A percentile compares a stretch with the other conserved stretches of the same genome.
These are phyloP conservation scores for Diaporthe australafricana DNA, from an alignment of 2,329 filamentous ascomycete genomes.

Conservation along the genomic window DNA sequence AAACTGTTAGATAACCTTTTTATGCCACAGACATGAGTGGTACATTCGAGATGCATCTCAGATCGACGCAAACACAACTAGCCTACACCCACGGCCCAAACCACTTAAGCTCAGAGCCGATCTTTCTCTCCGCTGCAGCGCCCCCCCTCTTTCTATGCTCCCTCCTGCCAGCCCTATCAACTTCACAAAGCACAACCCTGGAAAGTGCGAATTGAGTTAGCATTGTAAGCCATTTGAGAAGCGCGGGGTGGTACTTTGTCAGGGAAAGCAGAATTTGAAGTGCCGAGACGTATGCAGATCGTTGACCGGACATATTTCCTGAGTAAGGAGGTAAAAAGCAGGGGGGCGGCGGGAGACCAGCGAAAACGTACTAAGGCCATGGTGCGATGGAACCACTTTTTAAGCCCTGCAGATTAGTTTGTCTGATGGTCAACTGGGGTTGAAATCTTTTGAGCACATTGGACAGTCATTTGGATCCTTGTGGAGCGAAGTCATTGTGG, in stretches of 20 bases:
- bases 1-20: too few relatives aligned
- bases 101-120: too few relatives aligned
- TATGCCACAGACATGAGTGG: too few relatives aligned
- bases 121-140: too few relatives aligned
- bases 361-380: neutral
- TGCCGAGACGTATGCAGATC: neutral
- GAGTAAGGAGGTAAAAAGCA: neutral
- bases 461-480: neutral
- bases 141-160: too few relatives aligned
- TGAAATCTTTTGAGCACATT: neutral
- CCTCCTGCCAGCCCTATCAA: too few relatives aligned
- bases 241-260: neutral
- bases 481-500: neutral
- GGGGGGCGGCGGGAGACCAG: neutral
- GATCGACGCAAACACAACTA: too few relatives aligned
- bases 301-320: conserved; percentile 11
- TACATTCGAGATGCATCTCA: too few relatives aligned
- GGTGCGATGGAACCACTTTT: conserved; percentile 4
- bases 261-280: neutral
- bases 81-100: too few relatives aligned
- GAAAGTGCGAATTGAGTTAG: too few relatives aligned
- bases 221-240: too few relatives aligned
- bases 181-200: too few relatives aligned
- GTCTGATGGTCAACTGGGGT: neutral
- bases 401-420: neutral